Evolutionary conservation across 2,329 filamentous ascomycete species (phyloP), one percentile per base, ranked within the genome.

Genomic region (Bipolaris cookei): DNA sequence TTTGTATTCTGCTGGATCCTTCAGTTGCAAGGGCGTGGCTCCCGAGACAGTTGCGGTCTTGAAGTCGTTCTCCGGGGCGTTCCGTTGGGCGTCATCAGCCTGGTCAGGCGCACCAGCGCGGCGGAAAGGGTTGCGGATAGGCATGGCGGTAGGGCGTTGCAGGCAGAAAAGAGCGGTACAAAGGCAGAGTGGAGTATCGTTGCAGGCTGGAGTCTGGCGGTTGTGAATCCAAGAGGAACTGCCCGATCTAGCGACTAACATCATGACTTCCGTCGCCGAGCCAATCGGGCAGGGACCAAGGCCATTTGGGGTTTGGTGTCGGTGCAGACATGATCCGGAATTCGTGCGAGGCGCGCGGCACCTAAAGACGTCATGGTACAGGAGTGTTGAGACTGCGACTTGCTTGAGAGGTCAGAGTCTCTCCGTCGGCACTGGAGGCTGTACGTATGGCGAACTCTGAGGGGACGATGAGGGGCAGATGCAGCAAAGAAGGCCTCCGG

Each of bases 1-100:
- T 67, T 83, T 81, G 72, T 82, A 83, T 62, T 83, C 81, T n/a
- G 76, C 68, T 11, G 79, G 73, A 59, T 79, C 75, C 62, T 79
- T 78, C 63, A 79, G 74, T 53, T 80, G 76, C 57, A 81, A 68
- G 45, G 77, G 76, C 63, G 77, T 76, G 54, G 73, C 56, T 55
- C 74, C 76, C 23, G 66, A 68, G 45, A 75, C 69, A n/a, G 71
- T 59, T 35, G 70, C 72, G 59, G 63, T 66, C 62, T 72, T 67
- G 58, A 76, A 75, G 8, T 65, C 71, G 49, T 61, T 65, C 52
- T 74, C 76, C 59, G 73, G 59, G 35, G 62, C 63, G 59, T 52
- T 67, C 65, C 68, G 74, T 51, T 69, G 69, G 51, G 65, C 58
- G 42, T 73, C 70, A n/a, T 76, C 73, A 45, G 67, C 50, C 16